phyloP scores from a whole-genome alignment of 2,329 filamentous ascomycete genomes.

The Hypocreales sp. region DNA sequence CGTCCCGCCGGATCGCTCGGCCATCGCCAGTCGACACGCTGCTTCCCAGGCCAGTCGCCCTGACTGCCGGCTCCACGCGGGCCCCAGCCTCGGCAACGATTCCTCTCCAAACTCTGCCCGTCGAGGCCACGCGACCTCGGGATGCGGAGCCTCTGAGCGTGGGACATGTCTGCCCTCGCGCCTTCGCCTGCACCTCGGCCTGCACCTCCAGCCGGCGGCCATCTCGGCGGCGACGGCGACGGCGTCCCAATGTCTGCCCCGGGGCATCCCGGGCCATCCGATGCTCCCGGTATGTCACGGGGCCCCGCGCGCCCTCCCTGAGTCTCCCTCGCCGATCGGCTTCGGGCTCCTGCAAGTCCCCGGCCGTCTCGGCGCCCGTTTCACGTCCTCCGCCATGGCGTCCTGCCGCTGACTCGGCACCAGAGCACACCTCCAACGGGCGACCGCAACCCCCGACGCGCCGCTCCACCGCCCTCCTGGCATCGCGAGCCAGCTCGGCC shows the following conservation, averaged over 20 bases:
- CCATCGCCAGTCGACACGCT: too few relatives aligned
- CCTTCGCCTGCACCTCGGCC: constrained; percentile 12
- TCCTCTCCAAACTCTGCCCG: background rate
- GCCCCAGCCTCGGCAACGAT: background rate
- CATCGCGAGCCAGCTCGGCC: constrained; percentile 50
- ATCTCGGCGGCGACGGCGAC: constrained; percentile 11
- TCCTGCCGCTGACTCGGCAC: background rate
- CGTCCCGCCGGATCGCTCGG: too few relatives aligned
- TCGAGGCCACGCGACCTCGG: too few relatives aligned
- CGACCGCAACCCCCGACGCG: constrained; percentile 5
- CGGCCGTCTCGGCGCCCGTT: background rate
- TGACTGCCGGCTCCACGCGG: too few relatives aligned
- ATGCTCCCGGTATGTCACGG: constrained; percentile 18
- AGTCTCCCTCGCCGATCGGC: background rate
- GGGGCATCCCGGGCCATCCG: constrained; percentile 11
- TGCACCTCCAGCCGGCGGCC: too few relatives aligned
- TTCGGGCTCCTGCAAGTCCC: background rate
- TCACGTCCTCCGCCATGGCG: background rate
- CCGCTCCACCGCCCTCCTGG: constrained; percentile 9
- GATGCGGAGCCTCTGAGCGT: too few relatives aligned
- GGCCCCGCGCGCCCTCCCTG: constrained; percentile 4
- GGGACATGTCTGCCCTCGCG: constrained; percentile 18
- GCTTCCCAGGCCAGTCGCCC: too few relatives aligned
- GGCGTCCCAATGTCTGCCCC: constrained; percentile 9
- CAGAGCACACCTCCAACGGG: constrained; percentile 1